Conservation (phyloP, 2,329 filamentous ascomycete species). For the Simplicillium aogashimaense region DNA sequence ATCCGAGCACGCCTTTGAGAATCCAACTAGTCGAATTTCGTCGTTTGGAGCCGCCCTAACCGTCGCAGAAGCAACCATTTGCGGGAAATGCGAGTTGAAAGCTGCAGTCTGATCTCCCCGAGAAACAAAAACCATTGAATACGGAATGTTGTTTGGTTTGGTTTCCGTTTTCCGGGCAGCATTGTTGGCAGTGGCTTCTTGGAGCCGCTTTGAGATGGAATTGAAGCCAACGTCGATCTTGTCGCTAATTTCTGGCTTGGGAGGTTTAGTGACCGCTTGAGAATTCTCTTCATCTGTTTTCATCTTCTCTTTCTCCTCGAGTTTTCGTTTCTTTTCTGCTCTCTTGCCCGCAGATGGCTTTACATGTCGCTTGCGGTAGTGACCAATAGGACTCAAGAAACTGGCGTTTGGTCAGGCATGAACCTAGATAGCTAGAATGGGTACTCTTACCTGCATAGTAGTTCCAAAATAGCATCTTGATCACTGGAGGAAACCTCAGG, state of each 20-base stretch:
- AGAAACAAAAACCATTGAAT: constrained; percentile 47
- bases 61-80: constrained; percentile 42
- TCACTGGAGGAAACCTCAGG: constrained; percentile 46
- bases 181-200: constrained; percentile 13
- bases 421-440: background rate
- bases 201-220: constrained; percentile 50
- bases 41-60: constrained; percentile 23
- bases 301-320: constrained; percentile 17
- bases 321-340: constrained; percentile 39
- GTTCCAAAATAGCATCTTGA: constrained; percentile 54
- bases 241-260: constrained; percentile 39
- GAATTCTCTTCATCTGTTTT: constrained; percentile 9
- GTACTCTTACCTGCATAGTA: constrained; percentile 52
- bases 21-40: constrained; percentile 47
- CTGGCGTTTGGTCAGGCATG: constrained; percentile 25
- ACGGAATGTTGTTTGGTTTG: constrained; percentile 15
- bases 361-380: constrained; percentile 44
- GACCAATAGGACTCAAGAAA: constrained; percentile 52
- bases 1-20: constrained; percentile 50
- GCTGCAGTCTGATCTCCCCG: constrained; percentile 46
- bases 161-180: background rate
- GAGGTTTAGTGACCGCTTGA: constrained; percentile 13
- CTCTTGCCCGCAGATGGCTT: constrained; percentile 53
- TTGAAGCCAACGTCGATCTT: constrained; percentile 57
- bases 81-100: constrained; percentile 51